Percentiles rank a stretch among this genome's conserved stretches.
Conservation (phyloP, 352 stramenopile genomes). For the Phytophthora crassamura region DNA sequence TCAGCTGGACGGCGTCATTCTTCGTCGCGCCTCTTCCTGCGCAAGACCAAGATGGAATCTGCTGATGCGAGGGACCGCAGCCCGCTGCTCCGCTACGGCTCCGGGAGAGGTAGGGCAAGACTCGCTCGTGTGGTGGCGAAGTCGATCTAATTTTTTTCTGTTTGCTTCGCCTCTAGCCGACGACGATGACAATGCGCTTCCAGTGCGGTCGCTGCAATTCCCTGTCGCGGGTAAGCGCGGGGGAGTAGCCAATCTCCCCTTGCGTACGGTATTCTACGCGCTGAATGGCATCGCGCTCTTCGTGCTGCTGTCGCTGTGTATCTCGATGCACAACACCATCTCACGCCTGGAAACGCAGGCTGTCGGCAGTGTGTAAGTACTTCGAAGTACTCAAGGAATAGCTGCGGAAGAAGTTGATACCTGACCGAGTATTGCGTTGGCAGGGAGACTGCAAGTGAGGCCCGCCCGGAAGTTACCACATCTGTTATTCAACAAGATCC, state of each 20-base stretch:
- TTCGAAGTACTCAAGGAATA: not conserved
- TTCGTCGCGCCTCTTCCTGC: slow-evolving; percentile 14
- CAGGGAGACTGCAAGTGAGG: slow-evolving; percentile 27
- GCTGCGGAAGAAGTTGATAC: too few relatives aligned
- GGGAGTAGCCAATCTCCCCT: slow-evolving; percentile 17
- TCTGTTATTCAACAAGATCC: slow-evolving; percentile 16
- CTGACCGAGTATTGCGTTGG: not conserved
- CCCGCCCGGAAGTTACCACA: slow-evolving; percentile 17
- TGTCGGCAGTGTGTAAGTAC: slow-evolving; percentile 26
- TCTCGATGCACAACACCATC: slow-evolving; percentile 83
- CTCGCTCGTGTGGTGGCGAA: not conserved
- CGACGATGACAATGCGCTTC: slow-evolving; percentile 18
- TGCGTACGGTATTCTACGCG: slow-evolving; percentile 56
- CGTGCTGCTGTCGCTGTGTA: slow-evolving; percentile 59
- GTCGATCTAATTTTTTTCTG: not conserved
- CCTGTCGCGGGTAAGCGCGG: slow-evolving; percentile 2
- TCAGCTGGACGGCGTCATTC: slow-evolving; percentile 16
- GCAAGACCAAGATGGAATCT: slow-evolving; percentile 18
- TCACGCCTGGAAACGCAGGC: slow-evolving; percentile 45
- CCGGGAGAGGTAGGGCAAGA: slow-evolving; percentile 35
- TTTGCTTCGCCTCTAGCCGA: slow-evolving; percentile 8
- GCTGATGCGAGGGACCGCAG: slow-evolving; percentile 50
- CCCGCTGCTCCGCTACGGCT: slow-evolving; percentile 70
- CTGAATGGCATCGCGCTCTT: slow-evolving; percentile 68
- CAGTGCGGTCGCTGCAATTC: slow-evolving; percentile 14